phyloP scores from a whole-genome alignment of 2,329 filamentous ascomycete genomes.

The Pseudogymnoascus sp. region DNA sequence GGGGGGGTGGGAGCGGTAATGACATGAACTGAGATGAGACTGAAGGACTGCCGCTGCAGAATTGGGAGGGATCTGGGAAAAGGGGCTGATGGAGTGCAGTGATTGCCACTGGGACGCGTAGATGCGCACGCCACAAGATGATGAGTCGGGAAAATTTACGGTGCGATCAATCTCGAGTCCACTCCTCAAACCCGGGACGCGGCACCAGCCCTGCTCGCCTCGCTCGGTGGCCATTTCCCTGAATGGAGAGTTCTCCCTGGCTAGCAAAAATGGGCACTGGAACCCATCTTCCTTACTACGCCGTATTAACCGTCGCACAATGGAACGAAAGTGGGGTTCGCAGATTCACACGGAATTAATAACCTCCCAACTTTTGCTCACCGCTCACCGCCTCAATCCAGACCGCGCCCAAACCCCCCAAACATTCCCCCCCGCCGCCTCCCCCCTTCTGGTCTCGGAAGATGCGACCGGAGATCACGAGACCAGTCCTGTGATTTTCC shows the following conservation, averaged over 20 bases:
- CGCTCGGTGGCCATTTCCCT: not conserved
- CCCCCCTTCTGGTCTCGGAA: not conserved
- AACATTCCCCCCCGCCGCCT: not conserved
- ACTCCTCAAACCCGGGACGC: not conserved
- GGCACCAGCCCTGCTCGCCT: constrained; percentile 3
- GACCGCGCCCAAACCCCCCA: not conserved
- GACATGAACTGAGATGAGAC: not conserved
- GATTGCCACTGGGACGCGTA: not conserved
- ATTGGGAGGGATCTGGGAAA: not conserved
- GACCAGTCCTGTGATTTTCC: not conserved
- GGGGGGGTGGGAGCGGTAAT: not conserved
- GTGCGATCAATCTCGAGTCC: not conserved
- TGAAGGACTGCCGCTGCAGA: not conserved
- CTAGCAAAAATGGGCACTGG: not conserved
- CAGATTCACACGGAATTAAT: not conserved
- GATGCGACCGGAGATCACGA: not conserved
- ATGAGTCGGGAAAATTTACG: not conserved
- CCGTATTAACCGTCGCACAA: not conserved
- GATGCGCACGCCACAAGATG: not conserved
- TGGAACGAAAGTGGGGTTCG: not conserved
- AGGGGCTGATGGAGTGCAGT: not conserved
- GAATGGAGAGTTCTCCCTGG: not conserved
- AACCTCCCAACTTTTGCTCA: not conserved
- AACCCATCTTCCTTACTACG: not conserved
- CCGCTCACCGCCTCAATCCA: constrained; percentile 7